Conservation (phyloP, 345 rosid species). For the Microcos paniculata region DNA sequence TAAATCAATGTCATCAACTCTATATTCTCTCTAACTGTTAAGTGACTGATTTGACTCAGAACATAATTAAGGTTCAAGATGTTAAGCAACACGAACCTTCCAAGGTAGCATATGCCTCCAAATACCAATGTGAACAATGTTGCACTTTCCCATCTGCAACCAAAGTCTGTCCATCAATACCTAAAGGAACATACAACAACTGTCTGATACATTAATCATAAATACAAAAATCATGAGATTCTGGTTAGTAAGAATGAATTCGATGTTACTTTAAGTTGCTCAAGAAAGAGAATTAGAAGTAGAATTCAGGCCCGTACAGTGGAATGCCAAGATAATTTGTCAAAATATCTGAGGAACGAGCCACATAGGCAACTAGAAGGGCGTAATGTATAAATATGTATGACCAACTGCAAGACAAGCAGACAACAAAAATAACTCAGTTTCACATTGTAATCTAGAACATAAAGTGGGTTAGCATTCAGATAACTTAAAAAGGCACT, state of each 20-base stretch:
- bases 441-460: neutral
- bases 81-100: constrained; percentile 53
- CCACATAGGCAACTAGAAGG: constrained; percentile 88
- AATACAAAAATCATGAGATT: constrained; percentile 3
- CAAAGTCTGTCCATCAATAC: constrained; percentile 35
- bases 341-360: constrained; percentile 91
- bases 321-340: constrained; percentile 76
- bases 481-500: constrained; percentile 4
- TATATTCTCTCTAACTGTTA: neutral
- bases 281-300: constrained; percentile 9
- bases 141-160: constrained; percentile 94
- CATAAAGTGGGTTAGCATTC: neutral
- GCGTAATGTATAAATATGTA: constrained; percentile 89
- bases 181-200: constrained; percentile 15
- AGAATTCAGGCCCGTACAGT: constrained; percentile 43
- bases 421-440: constrained; percentile 10
- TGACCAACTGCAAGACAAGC: constrained; percentile 79
- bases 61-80: neutral
- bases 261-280: constrained; percentile 3
- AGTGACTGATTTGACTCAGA: neutral
- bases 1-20: neutral
- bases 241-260: neutral
- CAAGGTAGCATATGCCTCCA: constrained; percentile 87
- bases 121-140: constrained; percentile 64
- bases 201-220: constrained; percentile 6